Evolutionary conservation across 2,329 filamentous ascomycete genomes (phyloP), one percentile per base, ranked within the genome.

Genomic region (Teratosphaeria zuluensis): DNA sequence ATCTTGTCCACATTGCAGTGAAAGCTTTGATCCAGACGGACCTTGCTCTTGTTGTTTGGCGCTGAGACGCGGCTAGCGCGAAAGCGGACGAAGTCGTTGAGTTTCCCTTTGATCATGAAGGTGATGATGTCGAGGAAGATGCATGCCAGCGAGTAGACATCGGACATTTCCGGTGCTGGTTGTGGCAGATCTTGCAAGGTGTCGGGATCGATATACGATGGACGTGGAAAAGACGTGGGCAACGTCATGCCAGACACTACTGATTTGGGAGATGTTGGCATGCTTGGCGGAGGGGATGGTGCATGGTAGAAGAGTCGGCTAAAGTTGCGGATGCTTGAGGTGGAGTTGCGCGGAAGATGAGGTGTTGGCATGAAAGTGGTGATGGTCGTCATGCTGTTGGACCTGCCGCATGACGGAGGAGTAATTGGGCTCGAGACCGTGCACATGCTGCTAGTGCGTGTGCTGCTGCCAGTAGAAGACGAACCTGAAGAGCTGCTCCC

Each of bases 121-220:
- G 84, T 84, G 21, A 90, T 69, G 32, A 91, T 80, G 63, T 92
- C 88, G 16, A 90, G 76, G 61, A 87, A 87, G 56, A 90, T 79
- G 69, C 87, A 88, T 9, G 84, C 88, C 1, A 90, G 77, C 2
- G 86, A 88, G 73, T 88, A 92, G 21, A 91, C 77, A 68, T 91
- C 88, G 52, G 85, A 83, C 61, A 73, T 66, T 75, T 78, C 60
- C 69, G 63, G 65, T 9, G 57, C 63, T 30, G 67, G 62, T 28
- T 56, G 54, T 6, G 68, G 70, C 21, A 80, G 65, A 51, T 77
- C 73, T 24, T 71, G 73, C 35, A 80, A 66, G 35, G 75, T 73
- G 14, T 73, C 72, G 11, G 52, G 69, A 11, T 77, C 77, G 1
- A 80, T 63, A 32, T 72, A 76, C 35, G 65, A 72, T 67, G 58